These are phyloP conservation scores for Colletotrichum somersetense DNA, from an alignment of 2,329 filamentous ascomycete genomes.

Conservation along the genomic window DNA sequence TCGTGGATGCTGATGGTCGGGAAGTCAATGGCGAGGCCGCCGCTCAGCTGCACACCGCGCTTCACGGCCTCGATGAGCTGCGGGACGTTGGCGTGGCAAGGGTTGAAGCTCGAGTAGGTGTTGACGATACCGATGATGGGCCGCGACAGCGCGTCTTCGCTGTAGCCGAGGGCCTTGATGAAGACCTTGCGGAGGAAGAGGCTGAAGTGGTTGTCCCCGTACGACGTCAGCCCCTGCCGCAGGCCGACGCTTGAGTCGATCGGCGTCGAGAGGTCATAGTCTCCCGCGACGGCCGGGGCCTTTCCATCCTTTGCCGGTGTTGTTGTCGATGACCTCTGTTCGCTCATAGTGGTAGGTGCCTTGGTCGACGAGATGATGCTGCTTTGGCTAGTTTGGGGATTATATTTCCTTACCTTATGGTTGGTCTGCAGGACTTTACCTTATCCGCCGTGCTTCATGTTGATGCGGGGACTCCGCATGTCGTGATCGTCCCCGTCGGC, in stretches of 20 bases:
- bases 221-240: conserved; percentile 74
- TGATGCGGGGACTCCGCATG: conserved; percentile 37
- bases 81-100: conserved; percentile 79
- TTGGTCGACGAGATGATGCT: neutral
- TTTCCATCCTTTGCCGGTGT: conserved; percentile 6
- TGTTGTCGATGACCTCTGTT: neutral
- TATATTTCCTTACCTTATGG: conserved; percentile 30
- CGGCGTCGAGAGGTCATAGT: conserved; percentile 71
- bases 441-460: conserved; percentile 24
- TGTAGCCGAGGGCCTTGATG: conserved; percentile 81
- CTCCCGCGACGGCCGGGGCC: conserved; percentile 54
- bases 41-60: conserved; percentile 74
- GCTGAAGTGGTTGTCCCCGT: conserved; percentile 81
- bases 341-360: neutral
- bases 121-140: conserved; percentile 83
- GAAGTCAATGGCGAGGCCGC: conserved; percentile 78
- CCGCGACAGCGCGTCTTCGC: conserved; percentile 76
- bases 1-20: conserved; percentile 81
- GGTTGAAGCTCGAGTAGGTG: conserved; percentile 79
- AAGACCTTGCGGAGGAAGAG: conserved; percentile 82
- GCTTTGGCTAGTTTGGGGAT: conserved; percentile 5
- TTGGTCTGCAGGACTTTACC: conserved; percentile 14
- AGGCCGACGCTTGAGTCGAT: conserved; percentile 66
- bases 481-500: conserved; percentile 35
- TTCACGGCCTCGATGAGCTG: conserved; percentile 79